These are phyloP conservation scores for Alternaria ventricosa DNA, from an alignment of 2,329 filamentous ascomycete species.

Conservation along the genomic window DNA sequence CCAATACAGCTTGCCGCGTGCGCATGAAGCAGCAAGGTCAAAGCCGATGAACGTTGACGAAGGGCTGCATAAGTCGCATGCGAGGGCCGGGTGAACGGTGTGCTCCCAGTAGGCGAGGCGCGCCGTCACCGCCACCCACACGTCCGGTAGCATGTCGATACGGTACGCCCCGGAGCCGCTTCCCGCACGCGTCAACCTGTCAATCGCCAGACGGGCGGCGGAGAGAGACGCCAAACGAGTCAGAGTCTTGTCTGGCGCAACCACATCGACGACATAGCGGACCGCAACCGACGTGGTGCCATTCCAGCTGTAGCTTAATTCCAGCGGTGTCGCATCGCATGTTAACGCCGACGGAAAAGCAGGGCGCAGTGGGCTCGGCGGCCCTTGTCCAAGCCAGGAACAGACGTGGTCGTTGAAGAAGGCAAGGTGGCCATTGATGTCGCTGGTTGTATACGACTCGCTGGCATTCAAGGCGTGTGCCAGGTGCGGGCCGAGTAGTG, in stretches of 20 bases:
- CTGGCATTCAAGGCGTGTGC: neutral
- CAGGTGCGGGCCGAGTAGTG: neutral
- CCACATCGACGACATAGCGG: neutral
- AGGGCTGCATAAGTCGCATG: neutral
- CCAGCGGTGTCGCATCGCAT: neutral
- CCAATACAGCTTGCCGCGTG: neutral
- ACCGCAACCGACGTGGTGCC: neutral
- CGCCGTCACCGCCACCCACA: neutral
- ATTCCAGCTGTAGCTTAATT: conserved; percentile 1
- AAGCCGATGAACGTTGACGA: neutral
- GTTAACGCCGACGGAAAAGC: neutral
- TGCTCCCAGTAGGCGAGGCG: neutral
- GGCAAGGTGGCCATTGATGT: neutral
- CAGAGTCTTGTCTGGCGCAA: neutral
- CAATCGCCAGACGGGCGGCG: neutral
- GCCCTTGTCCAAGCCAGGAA: neutral
- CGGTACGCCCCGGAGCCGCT: neutral
- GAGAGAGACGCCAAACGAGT: neutral
- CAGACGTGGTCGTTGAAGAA: neutral
- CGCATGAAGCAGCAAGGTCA: neutral
- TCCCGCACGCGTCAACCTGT: neutral
- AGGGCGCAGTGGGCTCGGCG: neutral
- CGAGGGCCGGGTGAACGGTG: neutral
- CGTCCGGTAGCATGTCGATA: neutral
- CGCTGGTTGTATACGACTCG: neutral